Conservation (phyloP, 1,139 yeast genomes). For the Scheffersomyces titani region DNA sequence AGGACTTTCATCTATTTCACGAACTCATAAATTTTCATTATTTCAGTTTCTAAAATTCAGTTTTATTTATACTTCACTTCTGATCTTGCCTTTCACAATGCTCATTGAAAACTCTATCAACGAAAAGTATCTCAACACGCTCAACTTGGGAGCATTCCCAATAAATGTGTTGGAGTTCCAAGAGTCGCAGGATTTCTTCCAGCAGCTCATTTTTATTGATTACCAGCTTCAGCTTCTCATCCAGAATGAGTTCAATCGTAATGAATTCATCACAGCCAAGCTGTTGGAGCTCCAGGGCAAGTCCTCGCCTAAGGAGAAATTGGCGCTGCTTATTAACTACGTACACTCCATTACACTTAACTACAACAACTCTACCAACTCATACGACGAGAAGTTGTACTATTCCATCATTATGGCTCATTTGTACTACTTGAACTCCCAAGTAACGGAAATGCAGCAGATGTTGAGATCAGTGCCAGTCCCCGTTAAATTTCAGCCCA, state of each 20-base stretch:
- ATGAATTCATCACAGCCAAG: conserved; percentile 25
- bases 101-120: conserved; percentile 23
- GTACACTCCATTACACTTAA: conserved; percentile 30
- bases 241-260: conserved; percentile 32
- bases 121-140: conserved; percentile 25
- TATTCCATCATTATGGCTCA: conserved; percentile 37
- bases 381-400: conserved; percentile 36
- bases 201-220: conserved; percentile 41
- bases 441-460: conserved; percentile 22
- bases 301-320: conserved; percentile 22
- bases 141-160: conserved; percentile 45
- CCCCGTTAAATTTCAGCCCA: conserved; percentile 3
- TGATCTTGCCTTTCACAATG: conserved; percentile 12
- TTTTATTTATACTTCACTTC: not conserved
- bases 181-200: conserved; percentile 37
- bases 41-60: not conserved
- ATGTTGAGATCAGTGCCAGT: conserved; percentile 12
- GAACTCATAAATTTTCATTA: not conserved
- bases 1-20: not conserved
- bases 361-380: conserved; percentile 25
- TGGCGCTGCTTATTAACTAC: conserved; percentile 31
- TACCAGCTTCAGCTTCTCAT: conserved; percentile 39
- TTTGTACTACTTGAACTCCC: conserved; percentile 33
- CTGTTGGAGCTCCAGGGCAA: conserved; percentile 17
- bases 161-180: conserved; percentile 32